Evolutionary conservation across 257 asterid species (phyloP).

Genomic region (Cordia subcordata): DNA sequence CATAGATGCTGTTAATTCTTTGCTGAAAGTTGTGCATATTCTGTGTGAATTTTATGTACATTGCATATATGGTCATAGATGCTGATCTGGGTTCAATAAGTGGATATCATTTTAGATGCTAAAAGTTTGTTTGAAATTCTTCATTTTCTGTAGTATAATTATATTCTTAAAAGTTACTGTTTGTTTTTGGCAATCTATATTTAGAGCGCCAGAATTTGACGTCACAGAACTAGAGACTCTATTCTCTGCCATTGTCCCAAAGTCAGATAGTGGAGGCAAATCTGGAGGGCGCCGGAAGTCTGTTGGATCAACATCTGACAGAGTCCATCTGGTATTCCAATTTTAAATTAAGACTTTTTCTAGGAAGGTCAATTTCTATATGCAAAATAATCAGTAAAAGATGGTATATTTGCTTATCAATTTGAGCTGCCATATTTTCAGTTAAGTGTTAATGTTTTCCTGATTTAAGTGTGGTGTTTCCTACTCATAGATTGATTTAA

Average conservation of each 20-base stretch:
- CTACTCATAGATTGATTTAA: conserved; percentile 73
- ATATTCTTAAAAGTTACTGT: conserved; percentile 15
- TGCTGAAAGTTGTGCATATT: background rate
- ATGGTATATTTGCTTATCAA: background rate
- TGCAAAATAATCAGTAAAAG: background rate
- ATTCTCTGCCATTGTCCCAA: conserved; percentile 88
- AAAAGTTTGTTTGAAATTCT: conserved; percentile 7
- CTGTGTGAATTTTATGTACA: background rate
- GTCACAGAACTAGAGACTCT: conserved; percentile 89
- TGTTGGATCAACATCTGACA: conserved; percentile 87
- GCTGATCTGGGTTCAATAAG: background rate
- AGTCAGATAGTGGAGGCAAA: conserved; percentile 69
- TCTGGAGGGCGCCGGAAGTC: conserved; percentile 82
- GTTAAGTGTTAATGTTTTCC: too few relatives aligned
- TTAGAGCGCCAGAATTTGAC: conserved; percentile 92
- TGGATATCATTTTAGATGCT: background rate
- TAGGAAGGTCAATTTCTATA: conserved; percentile 1
- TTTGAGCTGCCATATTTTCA: background rate
- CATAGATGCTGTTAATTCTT: background rate
- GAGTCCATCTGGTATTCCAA: conserved; percentile 78
- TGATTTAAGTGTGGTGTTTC: conserved; percentile 8
- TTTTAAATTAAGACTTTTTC: conserved; percentile 11
- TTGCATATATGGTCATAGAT: background rate
- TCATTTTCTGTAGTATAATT: background rate
- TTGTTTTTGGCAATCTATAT: conserved; percentile 16